phyloP scores from a whole-genome alignment of 129 eudicot species.

The Artemisia tridentata region DNA sequence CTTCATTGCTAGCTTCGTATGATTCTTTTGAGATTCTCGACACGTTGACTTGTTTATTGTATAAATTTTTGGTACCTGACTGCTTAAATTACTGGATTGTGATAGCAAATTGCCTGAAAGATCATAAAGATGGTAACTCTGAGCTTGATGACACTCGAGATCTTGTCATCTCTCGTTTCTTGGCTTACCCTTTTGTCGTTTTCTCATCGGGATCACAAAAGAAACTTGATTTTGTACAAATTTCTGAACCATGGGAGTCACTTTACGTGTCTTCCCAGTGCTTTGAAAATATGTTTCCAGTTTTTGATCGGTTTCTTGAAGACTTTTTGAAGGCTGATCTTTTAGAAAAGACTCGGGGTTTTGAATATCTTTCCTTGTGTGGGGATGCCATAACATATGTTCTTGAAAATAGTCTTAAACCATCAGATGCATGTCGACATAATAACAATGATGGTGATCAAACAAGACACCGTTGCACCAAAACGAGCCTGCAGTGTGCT shows the following conservation, averaged over 20 bases:
- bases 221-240: constrained; percentile 41
- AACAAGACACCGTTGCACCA: constrained; percentile 31
- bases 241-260: constrained; percentile 51
- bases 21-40: constrained; percentile 50
- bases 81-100: constrained; percentile 51
- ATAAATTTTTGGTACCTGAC: constrained; percentile 24
- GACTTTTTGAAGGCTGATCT: constrained; percentile 39
- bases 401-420: constrained; percentile 33
- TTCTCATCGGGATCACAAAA: constrained; percentile 22
- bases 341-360: constrained; percentile 18
- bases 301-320: constrained; percentile 39
- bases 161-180: constrained; percentile 46
- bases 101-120: constrained; percentile 54
- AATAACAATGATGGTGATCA: constrained; percentile 12
- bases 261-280: constrained; percentile 44
- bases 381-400: constrained; percentile 50
- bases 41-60: constrained; percentile 38
- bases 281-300: constrained; percentile 41
- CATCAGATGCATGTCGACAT: constrained; percentile 21
- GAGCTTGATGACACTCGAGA: constrained; percentile 36
- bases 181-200: constrained; percentile 55
- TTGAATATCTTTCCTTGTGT: constrained; percentile 33
- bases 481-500: constrained; percentile 42
- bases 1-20: constrained; percentile 40
- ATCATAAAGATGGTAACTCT: constrained; percentile 34